These are phyloP conservation scores for Waltergamsia citrina DNA, from an alignment of 2,329 filamentous ascomycete species.

Conservation along the genomic window DNA sequence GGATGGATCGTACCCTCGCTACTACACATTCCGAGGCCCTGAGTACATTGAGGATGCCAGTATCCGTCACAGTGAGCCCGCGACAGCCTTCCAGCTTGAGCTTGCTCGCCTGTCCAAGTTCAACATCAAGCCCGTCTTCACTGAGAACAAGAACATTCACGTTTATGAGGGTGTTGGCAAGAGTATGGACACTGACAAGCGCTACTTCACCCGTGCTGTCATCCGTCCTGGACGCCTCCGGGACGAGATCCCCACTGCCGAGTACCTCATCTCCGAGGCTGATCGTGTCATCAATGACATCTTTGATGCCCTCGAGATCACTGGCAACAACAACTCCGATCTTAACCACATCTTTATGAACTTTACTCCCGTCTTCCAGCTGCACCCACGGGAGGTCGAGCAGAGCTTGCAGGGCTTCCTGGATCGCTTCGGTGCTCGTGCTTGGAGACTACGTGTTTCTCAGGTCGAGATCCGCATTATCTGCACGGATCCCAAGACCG, in stretches of 20 bases:
- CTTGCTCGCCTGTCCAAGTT: slow-evolving; percentile 91
- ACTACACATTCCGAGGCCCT: slow-evolving; percentile 97
- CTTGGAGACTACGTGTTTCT: slow-evolving; percentile 92
- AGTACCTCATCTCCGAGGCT: slow-evolving; percentile 96
- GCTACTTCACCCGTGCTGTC: slow-evolving; percentile 95
- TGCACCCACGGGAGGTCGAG: slow-evolving; percentile 83
- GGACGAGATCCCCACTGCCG: slow-evolving; percentile 95
- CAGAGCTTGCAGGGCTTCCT: slow-evolving; percentile 90
- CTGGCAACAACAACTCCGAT: slow-evolving; percentile 98
- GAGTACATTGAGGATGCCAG: slow-evolving; percentile 83
- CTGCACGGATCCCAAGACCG: slow-evolving; percentile 81
- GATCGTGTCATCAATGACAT: slow-evolving; percentile 97
- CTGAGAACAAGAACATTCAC: slow-evolving; percentile 98
- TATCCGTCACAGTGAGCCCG: slow-evolving; percentile 95
- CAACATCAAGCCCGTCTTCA: slow-evolving; percentile 96
- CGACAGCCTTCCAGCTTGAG: slow-evolving; percentile 96
- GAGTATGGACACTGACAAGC: slow-evolving; percentile 90
- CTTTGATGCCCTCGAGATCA: slow-evolving; percentile 93
- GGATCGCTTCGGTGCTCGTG: slow-evolving; percentile 88
- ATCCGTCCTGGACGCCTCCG: slow-evolving; percentile 89
- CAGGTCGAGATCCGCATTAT: slow-evolving; percentile 98
- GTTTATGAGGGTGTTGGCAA: slow-evolving; percentile 97
- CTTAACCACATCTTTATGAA: slow-evolving; percentile 99
- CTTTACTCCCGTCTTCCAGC: slow-evolving; percentile 93
- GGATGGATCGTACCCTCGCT: slow-evolving; percentile 89